These are phyloP conservation scores for Quercus tomentella DNA, from an alignment of 331 rosid species.

Conservation along the genomic window DNA sequence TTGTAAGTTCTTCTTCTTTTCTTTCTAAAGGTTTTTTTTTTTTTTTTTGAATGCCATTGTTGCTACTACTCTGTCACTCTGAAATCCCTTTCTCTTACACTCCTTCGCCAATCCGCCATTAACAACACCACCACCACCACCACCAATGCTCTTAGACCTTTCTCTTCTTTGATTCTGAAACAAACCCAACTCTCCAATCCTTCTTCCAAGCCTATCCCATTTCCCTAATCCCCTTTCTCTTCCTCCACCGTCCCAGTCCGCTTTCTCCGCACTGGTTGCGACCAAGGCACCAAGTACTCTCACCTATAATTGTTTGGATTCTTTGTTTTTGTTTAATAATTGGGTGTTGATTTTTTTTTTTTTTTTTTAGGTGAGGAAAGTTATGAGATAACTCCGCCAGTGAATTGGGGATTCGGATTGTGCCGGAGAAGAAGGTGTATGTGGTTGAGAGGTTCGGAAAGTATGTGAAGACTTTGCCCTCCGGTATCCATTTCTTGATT, in stretches of 20 bases:
- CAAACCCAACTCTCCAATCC: conserved; percentile 3
- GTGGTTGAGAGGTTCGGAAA: conserved; percentile 90
- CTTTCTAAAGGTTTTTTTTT: too few relatives aligned
- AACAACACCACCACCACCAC: neutral
- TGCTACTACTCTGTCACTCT: too few relatives aligned
- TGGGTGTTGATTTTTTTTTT: neutral
- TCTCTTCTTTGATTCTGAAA: conserved; percentile 30
- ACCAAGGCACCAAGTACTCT: conserved; percentile 47
- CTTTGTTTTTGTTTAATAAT: neutral
- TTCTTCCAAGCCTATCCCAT: neutral
- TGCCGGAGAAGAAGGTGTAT: conserved; percentile 88
- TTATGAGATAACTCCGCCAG: conserved; percentile 72
- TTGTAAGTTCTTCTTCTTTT: too few relatives aligned
- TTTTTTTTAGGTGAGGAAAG: conserved; percentile 12
- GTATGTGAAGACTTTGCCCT: conserved; percentile 75
- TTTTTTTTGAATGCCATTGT: too few relatives aligned
- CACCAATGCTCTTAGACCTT: neutral
- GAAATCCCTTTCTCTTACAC: conserved; percentile 33
- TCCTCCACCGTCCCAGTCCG: conserved; percentile 47
- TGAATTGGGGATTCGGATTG: conserved; percentile 92
- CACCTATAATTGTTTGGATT: neutral
- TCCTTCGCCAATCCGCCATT: conserved; percentile 33
- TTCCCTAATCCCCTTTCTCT: conserved; percentile 10
- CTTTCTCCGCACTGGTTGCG: conserved; percentile 51
- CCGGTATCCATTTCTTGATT: conserved; percentile 86